Evolutionary conservation across 345 rosid species (phyloP), one percentile per base, ranked within the genome.

Genomic region (Arabis hirsuta): DNA sequence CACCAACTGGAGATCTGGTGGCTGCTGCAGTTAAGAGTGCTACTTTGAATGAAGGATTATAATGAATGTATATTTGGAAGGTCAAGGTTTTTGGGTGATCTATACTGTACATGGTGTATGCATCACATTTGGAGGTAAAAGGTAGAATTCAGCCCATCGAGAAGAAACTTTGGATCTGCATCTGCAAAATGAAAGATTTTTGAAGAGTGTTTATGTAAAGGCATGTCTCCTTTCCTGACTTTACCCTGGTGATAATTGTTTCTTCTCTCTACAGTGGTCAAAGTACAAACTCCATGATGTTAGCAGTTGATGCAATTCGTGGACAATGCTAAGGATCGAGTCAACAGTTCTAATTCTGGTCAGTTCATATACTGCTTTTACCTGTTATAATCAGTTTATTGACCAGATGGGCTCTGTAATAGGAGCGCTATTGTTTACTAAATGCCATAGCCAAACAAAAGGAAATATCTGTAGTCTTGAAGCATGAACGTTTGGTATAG

Each of bases 1-100:
- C 11, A 11, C 84, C 47, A 12, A 74, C 80, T 74, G 46, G 39
- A 9, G n/a, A 19, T 51, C 69, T 76, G 9, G 14, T 11, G 63
- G 76, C 69, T 16, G 76, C 68, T 14, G 4, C 66, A 2, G 41
- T 81, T 51, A 48, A 70, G 9, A 59, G 9, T 54, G 76, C 76
- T 63, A 55, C 74, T 51, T 69, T 67, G 48, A 87, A 13, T 69
- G 65, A 69, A 68, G 36, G 31, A 29, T 12, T 65, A 43, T 44
- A 53, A 20, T 58, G 47, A 38, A 19, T 38, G 52, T 36, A 20
- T 55, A 56, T 51, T 12, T 41, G 47, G 60, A 52, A 52, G 11
- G 32, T 63, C n/a, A 45, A 55, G 12, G 46, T 45, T 63, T n/a
- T 31, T 54, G 55, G 55, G 47, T 72, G 62, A 63, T 53, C 62